Percentiles rank a stretch among this genome's conserved stretches.
These are phyloP conservation scores for Copromyces sp. DNA, from an alignment of 495 filamentous ascomycete genomes.

Conservation along the genomic window DNA sequence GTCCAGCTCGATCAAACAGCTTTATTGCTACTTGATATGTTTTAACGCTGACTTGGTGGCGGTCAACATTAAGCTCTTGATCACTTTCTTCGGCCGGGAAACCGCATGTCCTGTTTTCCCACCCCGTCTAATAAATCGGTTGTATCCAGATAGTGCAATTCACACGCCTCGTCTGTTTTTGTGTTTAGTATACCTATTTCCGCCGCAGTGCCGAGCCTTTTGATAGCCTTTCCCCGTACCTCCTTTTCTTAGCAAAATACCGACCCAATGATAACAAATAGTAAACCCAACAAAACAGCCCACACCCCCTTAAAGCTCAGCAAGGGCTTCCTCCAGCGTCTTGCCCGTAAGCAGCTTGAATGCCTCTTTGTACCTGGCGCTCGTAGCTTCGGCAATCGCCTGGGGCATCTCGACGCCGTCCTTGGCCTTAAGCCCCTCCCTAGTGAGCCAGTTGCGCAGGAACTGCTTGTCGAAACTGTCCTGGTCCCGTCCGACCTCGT, in stretches of 20 bases:
- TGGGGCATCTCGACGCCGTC: constrained; percentile 56
- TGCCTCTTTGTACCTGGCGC: constrained; percentile 37
- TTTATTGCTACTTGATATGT: neutral
- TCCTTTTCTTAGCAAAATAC: neutral
- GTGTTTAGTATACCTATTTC: neutral
- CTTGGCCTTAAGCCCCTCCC: constrained; percentile 56
- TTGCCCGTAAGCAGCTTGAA: constrained; percentile 34
- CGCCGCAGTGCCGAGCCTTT: neutral
- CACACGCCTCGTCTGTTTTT: neutral
- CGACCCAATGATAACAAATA: neutral
- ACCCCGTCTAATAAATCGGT: neutral
- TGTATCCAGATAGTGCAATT: neutral
- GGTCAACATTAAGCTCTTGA: neutral
- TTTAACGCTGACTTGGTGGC: neutral
- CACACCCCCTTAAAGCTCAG: constrained; percentile 2
- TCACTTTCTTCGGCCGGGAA: neutral
- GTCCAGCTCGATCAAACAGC: neutral
- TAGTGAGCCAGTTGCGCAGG: constrained; percentile 75
- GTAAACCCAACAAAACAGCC: neutral
- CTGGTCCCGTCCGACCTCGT: constrained; percentile 64
- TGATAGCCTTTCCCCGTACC: neutral
- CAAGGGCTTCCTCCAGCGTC: constrained; percentile 31
- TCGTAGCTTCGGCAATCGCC: constrained; percentile 54
- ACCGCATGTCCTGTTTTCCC: neutral
- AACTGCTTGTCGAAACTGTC: constrained; percentile 86